Base-by-base conservation (phyloP, 1,284 basidiomycete species). In the Trichosporon inkin region DNA sequence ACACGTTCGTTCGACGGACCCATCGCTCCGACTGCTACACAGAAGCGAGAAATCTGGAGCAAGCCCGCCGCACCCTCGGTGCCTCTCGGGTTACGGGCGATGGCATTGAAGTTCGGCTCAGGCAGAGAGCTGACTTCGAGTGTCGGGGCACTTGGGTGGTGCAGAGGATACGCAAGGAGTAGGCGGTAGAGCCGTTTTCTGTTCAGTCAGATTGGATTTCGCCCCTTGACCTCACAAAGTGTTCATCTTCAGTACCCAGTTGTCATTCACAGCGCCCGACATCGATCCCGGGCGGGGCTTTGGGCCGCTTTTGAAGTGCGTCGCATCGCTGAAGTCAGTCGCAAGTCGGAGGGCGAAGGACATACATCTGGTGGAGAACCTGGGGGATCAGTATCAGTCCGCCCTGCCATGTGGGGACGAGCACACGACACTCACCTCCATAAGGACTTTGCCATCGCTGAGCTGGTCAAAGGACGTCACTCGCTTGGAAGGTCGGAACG, bases 151-250 rank as follows among this genome's bases (percentile, higher is more conserved):
- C 72, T 70, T 16, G 74, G 73, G 2, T 68, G 41, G 13, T 72
- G 69, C 14, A 75, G 65, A 6, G 71, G 73, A 52, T 68, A 77
- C 20, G 73, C 73, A 1, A 76, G 68, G 7, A 77, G 63, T 1
- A 77, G 64, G 7, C 75, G 71, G 55, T 77, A 71, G 10, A 76
- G 62, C 3, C 75, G 71, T 68, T 77, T 77, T 13, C 75, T 77
- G 60, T 3, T 37, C 17, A 28, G 44, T 58, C 35, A 59, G 56
- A 53, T 35, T 24, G 32, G 13, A 16, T 13, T 4, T 35, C 11
- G n/a, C 6, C 4, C 28, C 4, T 6, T 19, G 19, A 36, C 24
- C 74, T 44, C 40, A 74, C 75, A 77, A 52, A 3, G 69, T 68
- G 55, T 77, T 77, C 68, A 71, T 73, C 16, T 68, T 68, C 13